Evolutionary conservation across 257 asterid genomes (phyloP).

Genomic region (Anisodus acutangulus): DNA sequence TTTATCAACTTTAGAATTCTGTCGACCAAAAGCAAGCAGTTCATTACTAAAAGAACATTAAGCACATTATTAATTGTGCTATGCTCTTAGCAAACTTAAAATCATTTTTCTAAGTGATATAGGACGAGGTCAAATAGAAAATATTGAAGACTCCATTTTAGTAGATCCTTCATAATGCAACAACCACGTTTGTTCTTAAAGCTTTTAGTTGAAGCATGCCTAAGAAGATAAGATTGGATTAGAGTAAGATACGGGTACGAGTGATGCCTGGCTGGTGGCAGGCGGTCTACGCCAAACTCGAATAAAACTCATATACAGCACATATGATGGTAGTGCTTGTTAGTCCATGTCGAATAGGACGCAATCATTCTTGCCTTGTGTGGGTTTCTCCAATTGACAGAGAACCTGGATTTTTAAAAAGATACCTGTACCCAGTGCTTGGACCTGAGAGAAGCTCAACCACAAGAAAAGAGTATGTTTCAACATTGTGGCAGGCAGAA

Average conservation of each 20-base stretch:
- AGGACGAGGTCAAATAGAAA: background rate
- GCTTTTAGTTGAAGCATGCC: background rate
- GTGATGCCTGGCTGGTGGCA: background rate
- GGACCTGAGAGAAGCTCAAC: background rate
- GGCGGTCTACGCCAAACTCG: background rate
- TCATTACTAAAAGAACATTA: slow-evolving; percentile 5
- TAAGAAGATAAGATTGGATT: background rate
- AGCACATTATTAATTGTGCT: background rate
- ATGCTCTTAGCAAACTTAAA: background rate
- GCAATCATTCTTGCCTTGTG: background rate
- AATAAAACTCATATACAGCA: background rate
- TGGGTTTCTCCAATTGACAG: background rate
- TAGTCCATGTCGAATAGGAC: background rate
- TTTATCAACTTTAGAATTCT: background rate
- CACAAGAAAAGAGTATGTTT: background rate
- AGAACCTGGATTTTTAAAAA: background rate
- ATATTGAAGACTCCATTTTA: slow-evolving; percentile 12
- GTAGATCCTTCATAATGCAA: slow-evolving; percentile 15
- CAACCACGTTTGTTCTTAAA: background rate
- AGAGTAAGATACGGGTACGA: background rate
- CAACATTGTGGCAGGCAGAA: background rate
- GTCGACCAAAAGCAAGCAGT: background rate
- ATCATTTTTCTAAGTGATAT: background rate
- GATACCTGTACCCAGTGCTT: background rate
- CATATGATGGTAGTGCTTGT: background rate